Conservation (phyloP, 768 basidiomycete genomes). For the Russula sp. region DNA sequence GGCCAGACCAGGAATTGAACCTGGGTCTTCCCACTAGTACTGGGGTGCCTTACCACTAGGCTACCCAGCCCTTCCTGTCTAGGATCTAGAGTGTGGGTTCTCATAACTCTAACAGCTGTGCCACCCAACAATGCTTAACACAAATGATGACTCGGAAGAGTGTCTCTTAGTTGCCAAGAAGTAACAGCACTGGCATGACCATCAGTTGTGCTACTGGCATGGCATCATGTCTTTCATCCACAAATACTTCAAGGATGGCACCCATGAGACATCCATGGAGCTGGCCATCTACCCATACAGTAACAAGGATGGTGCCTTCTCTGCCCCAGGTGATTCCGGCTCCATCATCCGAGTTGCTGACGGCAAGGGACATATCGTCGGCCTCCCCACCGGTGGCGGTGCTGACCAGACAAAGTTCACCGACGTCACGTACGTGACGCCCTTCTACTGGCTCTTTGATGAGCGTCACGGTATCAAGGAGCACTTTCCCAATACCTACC, state of each 20-base stretch:
- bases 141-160: constrained; percentile 17
- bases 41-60: no score
- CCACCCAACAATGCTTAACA: constrained; percentile 21
- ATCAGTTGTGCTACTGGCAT: constrained; percentile 24
- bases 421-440: constrained; percentile 13
- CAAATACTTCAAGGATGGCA: constrained; percentile 16
- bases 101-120: neutral
- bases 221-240: constrained; percentile 26
- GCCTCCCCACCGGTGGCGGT: constrained; percentile 22
- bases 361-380: constrained; percentile 17
- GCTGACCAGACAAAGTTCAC: neutral
- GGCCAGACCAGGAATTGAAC: no score
- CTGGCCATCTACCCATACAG: constrained; percentile 15
- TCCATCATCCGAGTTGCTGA: constrained; percentile 25
- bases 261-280: constrained; percentile 20
- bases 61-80: no score
- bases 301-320: constrained; percentile 21
- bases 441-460: neutral
- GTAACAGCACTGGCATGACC: constrained; percentile 25
- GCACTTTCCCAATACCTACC: neutral
- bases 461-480: neutral
- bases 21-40: no score
- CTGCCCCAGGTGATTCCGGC: constrained; percentile 26
- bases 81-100: no score
- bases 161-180: constrained; percentile 26